Evolutionary conservation across 805 yeast genomes (phyloP).

Genomic region (Ogataea minuta): DNA sequence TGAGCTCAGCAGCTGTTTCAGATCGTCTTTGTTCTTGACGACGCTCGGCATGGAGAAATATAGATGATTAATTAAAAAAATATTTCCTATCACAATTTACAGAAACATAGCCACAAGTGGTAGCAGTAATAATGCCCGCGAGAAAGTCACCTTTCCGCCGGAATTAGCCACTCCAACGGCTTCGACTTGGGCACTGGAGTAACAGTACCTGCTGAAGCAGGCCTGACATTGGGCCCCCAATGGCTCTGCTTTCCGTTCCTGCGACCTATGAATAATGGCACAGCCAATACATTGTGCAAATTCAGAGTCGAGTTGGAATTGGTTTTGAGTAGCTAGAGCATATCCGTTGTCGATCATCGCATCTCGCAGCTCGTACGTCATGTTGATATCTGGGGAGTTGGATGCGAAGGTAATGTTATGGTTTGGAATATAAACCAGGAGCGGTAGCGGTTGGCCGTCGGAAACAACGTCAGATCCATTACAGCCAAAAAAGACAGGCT

Average conservation of each 20-base stretch:
- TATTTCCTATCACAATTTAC: neutral
- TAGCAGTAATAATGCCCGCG: neutral
- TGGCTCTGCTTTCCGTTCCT: conserved; percentile 56
- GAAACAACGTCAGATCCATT: conserved; percentile 53
- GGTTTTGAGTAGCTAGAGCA: conserved; percentile 58
- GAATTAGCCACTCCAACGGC: neutral
- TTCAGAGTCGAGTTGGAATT: conserved; percentile 56
- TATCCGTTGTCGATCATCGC: conserved; percentile 69
- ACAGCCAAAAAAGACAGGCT: conserved; percentile 82
- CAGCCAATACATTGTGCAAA: conserved; percentile 78
- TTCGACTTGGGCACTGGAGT: conserved; percentile 6
- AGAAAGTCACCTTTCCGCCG: neutral
- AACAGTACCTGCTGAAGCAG: conserved; percentile 74
- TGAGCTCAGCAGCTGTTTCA: conserved; percentile 19
- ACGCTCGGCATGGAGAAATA: conserved; percentile 7
- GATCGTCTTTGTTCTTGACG: conserved; percentile 15
- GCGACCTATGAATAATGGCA: conserved; percentile 74
- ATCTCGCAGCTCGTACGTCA: conserved; percentile 55
- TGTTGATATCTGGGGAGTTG: conserved; percentile 60
- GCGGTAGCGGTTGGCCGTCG: conserved; percentile 52
- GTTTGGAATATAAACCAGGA: conserved; percentile 74
- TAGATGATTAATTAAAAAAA: neutral
- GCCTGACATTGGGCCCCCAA: conserved; percentile 60
- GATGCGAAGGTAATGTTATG: conserved; percentile 55
- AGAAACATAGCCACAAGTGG: conserved; percentile 1